Base-by-base conservation (phyloP, 2,329 filamentous ascomycete species). In the Rhinocladiella similis region DNA sequence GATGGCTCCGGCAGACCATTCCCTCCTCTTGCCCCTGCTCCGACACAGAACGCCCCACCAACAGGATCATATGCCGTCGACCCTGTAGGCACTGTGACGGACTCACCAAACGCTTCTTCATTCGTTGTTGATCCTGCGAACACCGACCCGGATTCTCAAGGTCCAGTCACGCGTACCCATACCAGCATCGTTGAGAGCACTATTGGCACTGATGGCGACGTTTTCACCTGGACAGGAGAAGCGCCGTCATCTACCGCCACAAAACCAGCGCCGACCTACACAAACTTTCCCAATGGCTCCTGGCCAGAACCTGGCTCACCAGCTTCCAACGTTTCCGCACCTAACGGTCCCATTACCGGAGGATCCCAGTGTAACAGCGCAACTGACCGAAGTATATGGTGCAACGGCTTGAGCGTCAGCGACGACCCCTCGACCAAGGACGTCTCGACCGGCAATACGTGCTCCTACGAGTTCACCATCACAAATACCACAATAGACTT, bases 401-500 rank as follows among this genome's bases (percentile, higher is more conserved):
- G 54, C 43, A 47, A 42, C 41, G 61, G 61, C 13, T 42, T 50
- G 19, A 50, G 45, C 42, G 57, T 61, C 46, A 48, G 50, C 48
- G 56, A 53, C 36, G 57, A 62, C 48, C 27, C 38, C 20, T 52
- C 56, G 29, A 56, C 45, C 12, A 47, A 35, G n/a, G 41, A 47
- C n/a, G 56, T 57, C 10, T 51, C 57, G 12, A 62, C 56, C 7
- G 60, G 60, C 14, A 54, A 59, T 3, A 59, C 50, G 25, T 60
- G 60, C 46, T 51, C 52, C n/a, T 62, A 62, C 36, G 56, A 55
- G 19, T 59, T 60, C 16, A 58, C 47, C 41, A 59, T 62, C 48
- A 62, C 57, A 1, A 64, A 61, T 43, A 62, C 54, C 12, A 61
- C 60, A 25, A 50, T 60, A 4, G 56, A 60, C 22, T 60, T 60